Evolutionary conservation across 441 rosid species (phyloP).

Genomic region (Corymbia calophylla): DNA sequence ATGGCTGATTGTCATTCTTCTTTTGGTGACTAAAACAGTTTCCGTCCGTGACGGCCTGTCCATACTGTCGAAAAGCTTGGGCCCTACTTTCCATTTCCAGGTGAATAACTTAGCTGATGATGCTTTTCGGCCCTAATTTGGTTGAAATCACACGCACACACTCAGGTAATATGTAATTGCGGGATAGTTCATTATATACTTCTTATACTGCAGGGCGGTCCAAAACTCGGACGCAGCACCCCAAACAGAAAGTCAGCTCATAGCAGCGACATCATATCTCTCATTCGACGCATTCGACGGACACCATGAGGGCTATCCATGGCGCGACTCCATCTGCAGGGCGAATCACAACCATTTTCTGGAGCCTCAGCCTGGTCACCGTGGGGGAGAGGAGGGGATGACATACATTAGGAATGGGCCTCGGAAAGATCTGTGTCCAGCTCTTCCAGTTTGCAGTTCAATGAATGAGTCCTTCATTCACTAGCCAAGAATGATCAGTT

Average conservation of each 20-base stretch:
- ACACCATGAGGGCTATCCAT: constrained; percentile 1
- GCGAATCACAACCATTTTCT: background rate
- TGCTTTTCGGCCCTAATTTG: background rate
- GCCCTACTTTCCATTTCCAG: constrained; percentile 55
- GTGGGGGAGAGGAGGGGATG: background rate
- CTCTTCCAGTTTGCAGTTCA: background rate
- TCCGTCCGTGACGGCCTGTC: constrained; percentile 40
- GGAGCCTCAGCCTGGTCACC: background rate
- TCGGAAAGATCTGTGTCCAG: background rate
- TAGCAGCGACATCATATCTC: constrained; percentile 17
- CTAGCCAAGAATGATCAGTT: background rate
- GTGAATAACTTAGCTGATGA: constrained; percentile 7
- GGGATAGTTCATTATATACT: background rate
- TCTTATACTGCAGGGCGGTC: constrained; percentile 20
- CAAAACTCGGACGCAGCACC: constrained; percentile 15
- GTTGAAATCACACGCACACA: background rate
- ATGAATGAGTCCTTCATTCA: background rate
- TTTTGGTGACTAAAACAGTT: constrained; percentile 3
- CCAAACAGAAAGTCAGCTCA: constrained; percentile 16
- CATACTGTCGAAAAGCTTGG: constrained; percentile 17
- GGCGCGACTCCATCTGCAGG: background rate
- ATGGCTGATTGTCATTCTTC: background rate
- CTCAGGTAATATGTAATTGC: background rate
- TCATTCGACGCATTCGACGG: constrained; percentile 36
- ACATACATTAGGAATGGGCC: background rate